Base-by-base conservation (phyloP, 176 grass and related monocot genomes). In the Triticum monococcum region DNA sequence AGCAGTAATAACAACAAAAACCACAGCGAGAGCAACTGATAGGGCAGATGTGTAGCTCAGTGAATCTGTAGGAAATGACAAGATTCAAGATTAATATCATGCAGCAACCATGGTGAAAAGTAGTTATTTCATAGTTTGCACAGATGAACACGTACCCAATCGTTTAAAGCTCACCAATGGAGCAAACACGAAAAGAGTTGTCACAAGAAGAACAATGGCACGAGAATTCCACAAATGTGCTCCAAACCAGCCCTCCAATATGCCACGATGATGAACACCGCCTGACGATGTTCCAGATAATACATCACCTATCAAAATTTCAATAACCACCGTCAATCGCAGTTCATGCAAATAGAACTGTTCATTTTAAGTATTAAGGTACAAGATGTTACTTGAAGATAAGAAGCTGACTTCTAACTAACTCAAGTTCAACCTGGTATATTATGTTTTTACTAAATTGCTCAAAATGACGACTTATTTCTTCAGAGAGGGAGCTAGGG, bases 231-330 rank as follows among this genome's bases (percentile, higher is more conserved):
- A 99, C 83, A 88, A 78, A 43, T 91, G 93, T 75, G 78, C 79
- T 72, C 94, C 97, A 91, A 99, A 99, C 97, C 97, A 99, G 73
- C 92, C 89, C 93, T 99, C 97, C 80, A 99, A 83, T 72, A 99
- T 80, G 32, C 97, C 97, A 78, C 70, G 68, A 72, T 99, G 97
- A 87, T 93, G 94, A 75, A 88, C 56, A 25, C 89, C 89, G 1
- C 56, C 85, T 56, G 97, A 89, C n/a, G 94, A 93, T 74, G 94
- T 99, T 86, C 97, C 97, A 48, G 94, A 99, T 64, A 99, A 73
- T 52, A 99, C 94, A 88, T 99, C 94, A 75, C 93, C 96, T 98
- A 36, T 77, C 4, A 74, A 87, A 72, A 38, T 12, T 73, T 43
- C 12, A 83, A 88, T 56, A 59, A 50, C 20, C 43, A 56, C 16